These are phyloP conservation scores for Psidium friedrichsthalianum DNA, from an alignment of 345 rosid genomes.

Conservation along the genomic window DNA sequence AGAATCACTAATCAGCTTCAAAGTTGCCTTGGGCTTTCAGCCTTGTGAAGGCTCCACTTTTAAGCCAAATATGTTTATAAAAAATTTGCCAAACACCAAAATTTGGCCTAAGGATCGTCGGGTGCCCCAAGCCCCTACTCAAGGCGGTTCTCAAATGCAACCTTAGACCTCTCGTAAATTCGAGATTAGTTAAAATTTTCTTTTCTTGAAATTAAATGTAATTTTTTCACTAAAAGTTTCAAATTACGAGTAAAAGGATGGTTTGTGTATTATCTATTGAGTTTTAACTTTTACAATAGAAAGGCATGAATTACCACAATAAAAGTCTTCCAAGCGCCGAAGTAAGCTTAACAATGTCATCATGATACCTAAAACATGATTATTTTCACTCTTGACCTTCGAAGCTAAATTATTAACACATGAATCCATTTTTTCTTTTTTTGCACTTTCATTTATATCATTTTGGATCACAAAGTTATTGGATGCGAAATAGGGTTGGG, in stretches of 20 bases:
- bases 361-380: neutral
- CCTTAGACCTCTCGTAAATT: neutral
- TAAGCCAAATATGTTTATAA: too few species aligned
- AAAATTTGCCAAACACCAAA: too few species aligned
- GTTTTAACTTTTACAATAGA: neutral
- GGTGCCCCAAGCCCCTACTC: too few species aligned
- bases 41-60: too few species aligned
- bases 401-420: neutral
- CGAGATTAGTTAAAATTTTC: neutral
- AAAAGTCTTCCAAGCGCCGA: neutral
- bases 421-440: neutral
- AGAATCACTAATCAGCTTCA: too few species aligned
- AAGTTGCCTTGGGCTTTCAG: too few species aligned
- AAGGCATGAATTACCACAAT: neutral
- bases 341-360: neutral
- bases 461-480: neutral
- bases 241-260: neutral
- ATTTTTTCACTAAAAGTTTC: too few species aligned
- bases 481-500: neutral
- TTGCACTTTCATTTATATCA: neutral
- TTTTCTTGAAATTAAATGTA: too few species aligned
- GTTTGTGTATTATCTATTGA: neutral
- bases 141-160: too few species aligned
- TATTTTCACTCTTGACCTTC: neutral
- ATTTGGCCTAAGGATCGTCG: too few species aligned